Percentiles rank a stretch among this genome's conserved stretches.
phyloP scores from a whole-genome alignment of 805 yeast species.

The Lipomyces starkeyi region DNA sequence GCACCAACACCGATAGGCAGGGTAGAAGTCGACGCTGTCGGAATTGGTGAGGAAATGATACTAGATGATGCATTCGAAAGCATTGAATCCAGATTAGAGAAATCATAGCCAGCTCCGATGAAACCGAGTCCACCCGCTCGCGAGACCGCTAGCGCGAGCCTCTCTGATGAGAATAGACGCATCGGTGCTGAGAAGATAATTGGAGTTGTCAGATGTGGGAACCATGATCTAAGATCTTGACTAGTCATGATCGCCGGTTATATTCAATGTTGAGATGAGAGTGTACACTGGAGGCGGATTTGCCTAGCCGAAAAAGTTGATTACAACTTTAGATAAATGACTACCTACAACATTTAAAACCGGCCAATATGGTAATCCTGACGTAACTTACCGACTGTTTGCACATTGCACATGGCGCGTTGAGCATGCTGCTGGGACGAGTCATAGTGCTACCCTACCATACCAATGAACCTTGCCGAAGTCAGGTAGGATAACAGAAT shows the following conservation, averaged over 20 bases:
- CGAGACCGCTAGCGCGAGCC: slow-evolving; percentile 23
- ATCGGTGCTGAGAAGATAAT: slow-evolving; percentile 29
- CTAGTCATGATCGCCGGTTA: neutral
- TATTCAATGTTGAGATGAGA: neutral
- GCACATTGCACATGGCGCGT: too few relatives aligned
- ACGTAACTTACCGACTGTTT: neutral
- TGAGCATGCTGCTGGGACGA: too few relatives aligned
- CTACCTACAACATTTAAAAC: neutral
- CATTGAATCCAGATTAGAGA: slow-evolving; percentile 8
- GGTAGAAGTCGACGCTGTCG: neutral
- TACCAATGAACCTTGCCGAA: too few relatives aligned
- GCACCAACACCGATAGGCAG: slow-evolving; percentile 26
- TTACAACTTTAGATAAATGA: neutral
- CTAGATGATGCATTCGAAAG: neutral
- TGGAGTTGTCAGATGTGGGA: slow-evolving; percentile 22
- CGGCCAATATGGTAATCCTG: neutral
- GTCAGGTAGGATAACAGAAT: too few relatives aligned
- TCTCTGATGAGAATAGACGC: slow-evolving; percentile 23
- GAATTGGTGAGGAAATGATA: neutral
- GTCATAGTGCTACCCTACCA: too few relatives aligned
- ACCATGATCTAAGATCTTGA: slow-evolving; percentile 17
- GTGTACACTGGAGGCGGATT: neutral
- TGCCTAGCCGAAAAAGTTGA: neutral
- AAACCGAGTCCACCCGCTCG: slow-evolving; percentile 29
- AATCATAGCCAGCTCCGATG: slow-evolving; percentile 28